phyloP scores from a whole-genome alignment of 305 asterid species.

The Solanum hybrid region DNA sequence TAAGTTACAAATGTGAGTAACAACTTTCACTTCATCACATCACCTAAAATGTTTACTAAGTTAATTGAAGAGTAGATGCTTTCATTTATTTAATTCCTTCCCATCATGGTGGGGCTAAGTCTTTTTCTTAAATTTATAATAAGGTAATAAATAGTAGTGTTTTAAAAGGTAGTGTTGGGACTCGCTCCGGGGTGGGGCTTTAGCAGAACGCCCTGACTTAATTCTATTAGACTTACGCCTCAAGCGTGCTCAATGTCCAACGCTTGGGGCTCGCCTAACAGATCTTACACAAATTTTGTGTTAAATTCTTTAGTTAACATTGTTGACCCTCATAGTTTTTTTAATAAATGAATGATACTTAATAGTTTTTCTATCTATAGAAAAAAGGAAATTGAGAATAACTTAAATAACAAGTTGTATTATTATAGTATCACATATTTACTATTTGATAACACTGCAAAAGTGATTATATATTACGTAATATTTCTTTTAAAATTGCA shows the following conservation, averaged over 20 bases:
- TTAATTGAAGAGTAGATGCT: background rate
- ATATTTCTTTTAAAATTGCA: background rate
- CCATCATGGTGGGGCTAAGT: background rate
- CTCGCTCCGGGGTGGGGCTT: rapidly evolving
- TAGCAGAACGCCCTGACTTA: background rate
- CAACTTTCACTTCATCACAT: background rate
- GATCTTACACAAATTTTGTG: background rate
- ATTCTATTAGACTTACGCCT: no score
- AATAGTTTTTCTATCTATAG: no score
- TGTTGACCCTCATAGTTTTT: background rate
- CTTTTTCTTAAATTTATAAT: background rate
- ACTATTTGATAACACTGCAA: background rate
- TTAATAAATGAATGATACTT: background rate
- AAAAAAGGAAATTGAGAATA: no score
- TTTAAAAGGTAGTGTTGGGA: background rate
- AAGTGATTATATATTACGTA: no score
- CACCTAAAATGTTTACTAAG: background rate
- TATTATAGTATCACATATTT: background rate
- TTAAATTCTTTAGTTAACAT: background rate
- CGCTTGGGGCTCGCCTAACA: no score
- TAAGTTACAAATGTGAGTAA: background rate
- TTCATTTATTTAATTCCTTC: background rate
- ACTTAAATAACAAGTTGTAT: background rate
- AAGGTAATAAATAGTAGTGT: background rate
- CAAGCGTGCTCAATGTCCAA: no score